Evolutionary conservation across 2,329 filamentous ascomycete genomes (phyloP), one percentile per base, ranked within the genome.

Genomic region (Claviceps maximensis): DNA sequence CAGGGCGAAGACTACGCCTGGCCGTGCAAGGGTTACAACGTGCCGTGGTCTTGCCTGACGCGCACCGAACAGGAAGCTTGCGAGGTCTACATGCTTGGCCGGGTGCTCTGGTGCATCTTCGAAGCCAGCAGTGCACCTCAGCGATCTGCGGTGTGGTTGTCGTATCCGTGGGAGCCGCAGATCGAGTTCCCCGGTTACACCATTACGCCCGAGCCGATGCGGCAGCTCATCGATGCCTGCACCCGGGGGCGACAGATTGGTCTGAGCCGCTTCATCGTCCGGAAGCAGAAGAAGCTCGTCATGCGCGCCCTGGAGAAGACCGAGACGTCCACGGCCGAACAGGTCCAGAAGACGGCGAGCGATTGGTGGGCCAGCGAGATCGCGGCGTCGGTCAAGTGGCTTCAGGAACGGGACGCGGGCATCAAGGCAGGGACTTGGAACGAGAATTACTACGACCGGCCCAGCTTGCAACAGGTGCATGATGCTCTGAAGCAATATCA

Each of bases 11-110:
- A 69, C 49, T 79, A 77, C 58, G 65, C 58, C 8, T 76, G 76
- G 65, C 74, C 75, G 0, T 60, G 65, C 2, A 54, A 64, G 38
- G 76, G 77, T 38, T 81, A 78, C 66, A 80, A 81, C 57, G 66
- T 78, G 8, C 66, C 78, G 4, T 83, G 79, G 79, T 68, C 74
- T 4, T 75, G 72, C 51, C 69, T 82, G n/a, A 72, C 67, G 15
- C 62, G 64, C 1, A 55, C 55, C 3, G 79, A 82, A 57, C 75
- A 78, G 57, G 79, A 82, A 59, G 69, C 74, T 0, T 78, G 78
- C 21, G 75, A 79, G 61, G 78, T 80, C 1, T 83, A 81, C 64
- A 81, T 82, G 78, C 73, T 83, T 17, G 79, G 78, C 6, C 72
- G 79, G 41, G 69, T 80, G 27, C 67, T 83, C 47, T 83, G 79